Evolutionary conservation across 208 protist species (phyloP), one percentile per base, ranked within the genome.

Genomic region (Leishmania martiniquensis): DNA sequence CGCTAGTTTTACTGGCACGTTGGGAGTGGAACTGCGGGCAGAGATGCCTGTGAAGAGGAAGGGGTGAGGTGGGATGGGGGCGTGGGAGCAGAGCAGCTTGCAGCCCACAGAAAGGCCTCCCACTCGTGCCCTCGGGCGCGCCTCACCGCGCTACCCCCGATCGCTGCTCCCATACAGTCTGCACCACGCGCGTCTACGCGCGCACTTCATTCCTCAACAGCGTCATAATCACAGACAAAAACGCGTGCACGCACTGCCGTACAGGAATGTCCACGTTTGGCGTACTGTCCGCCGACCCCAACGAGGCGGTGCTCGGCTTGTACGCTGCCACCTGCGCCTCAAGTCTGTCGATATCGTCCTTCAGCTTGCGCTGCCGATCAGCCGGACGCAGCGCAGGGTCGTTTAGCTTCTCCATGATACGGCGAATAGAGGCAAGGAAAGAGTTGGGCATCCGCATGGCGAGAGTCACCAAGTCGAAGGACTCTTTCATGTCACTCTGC

Each of bases 341-440:
- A 6, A 84, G 71, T 0, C 44, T 49, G 59, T 84, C 72, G 9
- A 84, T 39, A 17, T 70, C 78, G 2, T 32, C 60, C 68, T 54
- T 52, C 52, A 84, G 49, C 20, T 87, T 87, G 25, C 42, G 34
- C 6, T 54, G 69, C 15, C 77, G 68, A 17, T 81, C 78, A 4
- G 78, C 78, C 3, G 62, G 55, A 0, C 78, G 72, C 78, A 82
- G 39, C 44, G 78, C 66, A 25, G 69, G 73, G 42, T 78, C 73
- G 25, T 39, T 68, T 10, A 86, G 29, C 62, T 86, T 81, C n/a
- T 76, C 72, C 73, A 75, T 42, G 22, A 81, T 76, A 39, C 49
- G 32, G 63, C 78, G 68, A 29, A 71, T 75, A 17, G 2, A 59
- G 4, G 2, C n/a, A 1, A 74, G 22, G 29, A 72, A 59, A 22